Percentiles rank a stretch among this genome's conserved stretches.
These are phyloP conservation scores for Lycium barbarum DNA, from an alignment of 257 asterid genomes.

Conservation along the genomic window DNA sequence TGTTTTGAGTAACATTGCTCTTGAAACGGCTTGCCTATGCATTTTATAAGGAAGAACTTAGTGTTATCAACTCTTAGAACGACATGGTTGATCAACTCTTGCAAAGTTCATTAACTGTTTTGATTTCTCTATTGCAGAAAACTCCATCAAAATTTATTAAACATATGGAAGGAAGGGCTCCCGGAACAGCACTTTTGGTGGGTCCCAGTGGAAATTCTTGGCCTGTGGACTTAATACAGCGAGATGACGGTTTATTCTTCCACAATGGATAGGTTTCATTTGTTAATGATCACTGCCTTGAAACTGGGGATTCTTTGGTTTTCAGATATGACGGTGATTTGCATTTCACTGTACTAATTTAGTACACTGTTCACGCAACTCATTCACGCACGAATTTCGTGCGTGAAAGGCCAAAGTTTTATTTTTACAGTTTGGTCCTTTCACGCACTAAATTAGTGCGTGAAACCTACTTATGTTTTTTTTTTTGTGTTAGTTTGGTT, in stretches of 20 bases:
- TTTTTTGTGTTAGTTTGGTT: too few relatives aligned
- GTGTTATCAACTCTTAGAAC: constrained; percentile 10
- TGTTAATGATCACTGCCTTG: constrained; percentile 53
- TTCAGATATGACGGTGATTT: constrained; percentile 77
- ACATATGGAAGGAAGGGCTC: constrained; percentile 49
- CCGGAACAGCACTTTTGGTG: constrained; percentile 42
- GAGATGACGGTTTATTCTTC: constrained; percentile 45
- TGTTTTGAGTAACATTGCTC: not conserved
- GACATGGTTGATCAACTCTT: not conserved
- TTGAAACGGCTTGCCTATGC: constrained; percentile 21
- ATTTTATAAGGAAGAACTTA: not conserved
- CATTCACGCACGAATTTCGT: too few relatives aligned
- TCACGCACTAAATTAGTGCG: too few relatives aligned
- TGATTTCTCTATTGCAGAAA: constrained; percentile 50
- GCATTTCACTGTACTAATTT: constrained; percentile 68
- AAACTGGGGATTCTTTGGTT: constrained; percentile 52
- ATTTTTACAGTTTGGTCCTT: too few relatives aligned
- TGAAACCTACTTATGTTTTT: too few relatives aligned
- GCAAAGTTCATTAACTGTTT: not conserved
- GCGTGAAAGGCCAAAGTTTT: too few relatives aligned
- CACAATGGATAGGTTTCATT: constrained; percentile 55
- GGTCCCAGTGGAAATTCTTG: constrained; percentile 67
- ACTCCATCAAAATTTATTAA: constrained; percentile 65
- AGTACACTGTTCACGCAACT: too few relatives aligned
- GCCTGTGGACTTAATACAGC: constrained; percentile 46